phyloP scores from a whole-genome alignment of 1,139 yeast genomes.

The Zygotorulaspora mrakii region DNA sequence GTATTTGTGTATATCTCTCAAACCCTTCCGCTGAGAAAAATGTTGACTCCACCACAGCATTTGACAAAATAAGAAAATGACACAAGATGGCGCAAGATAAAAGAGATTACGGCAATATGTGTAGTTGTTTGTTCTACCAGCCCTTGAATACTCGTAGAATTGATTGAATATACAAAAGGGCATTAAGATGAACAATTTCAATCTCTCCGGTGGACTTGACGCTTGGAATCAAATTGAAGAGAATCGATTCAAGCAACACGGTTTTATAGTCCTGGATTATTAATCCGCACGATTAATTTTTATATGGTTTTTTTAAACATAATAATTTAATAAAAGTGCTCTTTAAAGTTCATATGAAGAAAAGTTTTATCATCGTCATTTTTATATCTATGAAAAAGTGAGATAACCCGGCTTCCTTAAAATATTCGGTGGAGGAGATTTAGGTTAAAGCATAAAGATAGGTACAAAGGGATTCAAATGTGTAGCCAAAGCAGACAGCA shows the following conservation, averaged over 20 bases:
- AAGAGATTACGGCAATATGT: no score
- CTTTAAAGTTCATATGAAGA: neutral
- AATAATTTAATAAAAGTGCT: no score
- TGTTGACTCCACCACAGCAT: no score
- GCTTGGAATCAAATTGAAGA: slow-evolving; percentile 41
- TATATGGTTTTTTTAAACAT: slow-evolving; percentile 24
- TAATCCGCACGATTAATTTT: slow-evolving; percentile 58
- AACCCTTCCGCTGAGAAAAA: no score
- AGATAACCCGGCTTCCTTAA: no score
- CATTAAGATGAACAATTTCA: slow-evolving; percentile 57
- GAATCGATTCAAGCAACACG: slow-evolving; percentile 55
- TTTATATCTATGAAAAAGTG: no score
- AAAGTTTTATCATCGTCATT: neutral
- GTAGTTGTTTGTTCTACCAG: slow-evolving; percentile 66
- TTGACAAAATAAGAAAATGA: no score
- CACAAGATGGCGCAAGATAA: no score
- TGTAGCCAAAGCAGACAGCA: neutral
- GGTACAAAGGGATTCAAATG: no score
- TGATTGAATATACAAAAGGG: slow-evolving; percentile 44
- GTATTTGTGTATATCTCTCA: slow-evolving; percentile 3
- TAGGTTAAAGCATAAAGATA: no score
- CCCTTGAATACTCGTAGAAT: slow-evolving; percentile 43
- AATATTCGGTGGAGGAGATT: no score
- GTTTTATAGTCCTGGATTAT: slow-evolving; percentile 56
- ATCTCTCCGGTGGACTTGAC: slow-evolving; percentile 68